phyloP scores from a whole-genome alignment of 1,139 yeast genomes.

The Schwanniomyces etchellsii region DNA sequence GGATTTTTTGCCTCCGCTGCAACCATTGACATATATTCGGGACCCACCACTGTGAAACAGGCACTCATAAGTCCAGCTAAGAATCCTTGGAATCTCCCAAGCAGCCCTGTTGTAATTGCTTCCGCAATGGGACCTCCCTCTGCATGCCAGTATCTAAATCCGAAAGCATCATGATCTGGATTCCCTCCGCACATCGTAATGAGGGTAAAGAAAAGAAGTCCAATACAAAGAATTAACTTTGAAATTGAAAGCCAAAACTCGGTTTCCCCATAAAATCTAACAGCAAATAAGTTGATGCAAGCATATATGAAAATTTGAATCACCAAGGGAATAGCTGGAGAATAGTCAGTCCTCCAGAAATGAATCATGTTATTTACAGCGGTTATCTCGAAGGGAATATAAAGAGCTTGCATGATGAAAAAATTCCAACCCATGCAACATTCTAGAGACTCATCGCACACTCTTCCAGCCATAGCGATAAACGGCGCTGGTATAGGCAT shows the following conservation, averaged over 20 bases:
- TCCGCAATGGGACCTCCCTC: conserved; percentile 47
- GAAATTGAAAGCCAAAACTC: conserved; percentile 80
- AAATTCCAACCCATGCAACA: conserved; percentile 79
- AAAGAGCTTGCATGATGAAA: conserved; percentile 69
- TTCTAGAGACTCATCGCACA: conserved; percentile 64
- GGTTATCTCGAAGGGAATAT: conserved; percentile 77
- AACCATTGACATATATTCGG: conserved; percentile 77
- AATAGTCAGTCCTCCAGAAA: conserved; percentile 74
- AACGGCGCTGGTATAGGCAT: conserved; percentile 67
- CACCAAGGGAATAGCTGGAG: conserved; percentile 57
- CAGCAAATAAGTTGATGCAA: conserved; percentile 65
- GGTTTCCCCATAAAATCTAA: conserved; percentile 66
- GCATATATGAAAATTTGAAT: conserved; percentile 61
- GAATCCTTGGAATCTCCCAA: conserved; percentile 71
- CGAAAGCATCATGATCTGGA: conserved; percentile 59
- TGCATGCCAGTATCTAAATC: conserved; percentile 59
- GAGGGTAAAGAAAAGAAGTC: conserved; percentile 67
- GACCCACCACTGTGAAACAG: conserved; percentile 61
- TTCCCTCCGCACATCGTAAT: conserved; percentile 85
- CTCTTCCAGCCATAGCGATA: conserved; percentile 49
- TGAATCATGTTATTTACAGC: conserved; percentile 75
- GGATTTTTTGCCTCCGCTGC: conserved; percentile 83
- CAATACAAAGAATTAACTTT: conserved; percentile 65
- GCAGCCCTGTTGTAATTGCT: conserved; percentile 46
- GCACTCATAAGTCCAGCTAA: conserved; percentile 32